Evolutionary conservation across 768 basidiomycete species (phyloP).

Genomic region (Amanita molliuscula): DNA sequence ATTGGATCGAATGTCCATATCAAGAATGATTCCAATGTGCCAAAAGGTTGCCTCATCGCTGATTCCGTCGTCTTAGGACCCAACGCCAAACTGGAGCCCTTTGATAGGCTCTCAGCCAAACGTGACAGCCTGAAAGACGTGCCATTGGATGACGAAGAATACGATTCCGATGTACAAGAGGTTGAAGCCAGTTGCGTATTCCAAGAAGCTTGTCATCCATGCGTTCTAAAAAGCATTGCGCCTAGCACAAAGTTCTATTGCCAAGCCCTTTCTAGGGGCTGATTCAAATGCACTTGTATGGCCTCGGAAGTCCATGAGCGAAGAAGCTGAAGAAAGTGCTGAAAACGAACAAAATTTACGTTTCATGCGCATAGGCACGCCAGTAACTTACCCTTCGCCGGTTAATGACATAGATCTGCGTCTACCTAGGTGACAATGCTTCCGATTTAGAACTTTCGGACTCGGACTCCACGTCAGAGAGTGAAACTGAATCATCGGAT

Average conservation of each 20-base stretch:
- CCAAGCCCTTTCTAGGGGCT: slow-evolving; percentile 35
- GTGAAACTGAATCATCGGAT: slow-evolving; percentile 29
- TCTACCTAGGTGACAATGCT: slow-evolving; percentile 42
- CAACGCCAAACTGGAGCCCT: slow-evolving; percentile 53
- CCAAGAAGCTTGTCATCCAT: not conserved
- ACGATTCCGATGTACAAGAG: slow-evolving; percentile 58
- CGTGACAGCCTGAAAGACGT: slow-evolving; percentile 26
- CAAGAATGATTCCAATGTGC: slow-evolving; percentile 54
- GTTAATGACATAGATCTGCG: not conserved
- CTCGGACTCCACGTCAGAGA: slow-evolving; percentile 45
- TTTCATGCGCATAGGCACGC: slow-evolving; percentile 63
- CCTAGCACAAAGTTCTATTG: slow-evolving; percentile 24
- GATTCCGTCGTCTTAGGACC: slow-evolving; percentile 76
- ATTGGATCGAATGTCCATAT: slow-evolving; percentile 71
- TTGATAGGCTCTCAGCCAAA: slow-evolving; percentile 62
- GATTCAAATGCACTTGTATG: slow-evolving; percentile 74
- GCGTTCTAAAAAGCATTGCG: slow-evolving; percentile 35
- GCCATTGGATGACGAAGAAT: slow-evolving; percentile 21
- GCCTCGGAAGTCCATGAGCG: slow-evolving; percentile 58
- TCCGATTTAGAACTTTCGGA: slow-evolving; percentile 58
- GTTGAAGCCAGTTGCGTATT: slow-evolving; percentile 48
- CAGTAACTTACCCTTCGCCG: not conserved
- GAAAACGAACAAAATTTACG: slow-evolving; percentile 54
- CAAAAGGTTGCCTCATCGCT: slow-evolving; percentile 70
- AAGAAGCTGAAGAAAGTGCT: slow-evolving; percentile 53